phyloP scores from a whole-genome alignment of 2,329 filamentous ascomycete species.

The Eurotiales sp. region DNA sequence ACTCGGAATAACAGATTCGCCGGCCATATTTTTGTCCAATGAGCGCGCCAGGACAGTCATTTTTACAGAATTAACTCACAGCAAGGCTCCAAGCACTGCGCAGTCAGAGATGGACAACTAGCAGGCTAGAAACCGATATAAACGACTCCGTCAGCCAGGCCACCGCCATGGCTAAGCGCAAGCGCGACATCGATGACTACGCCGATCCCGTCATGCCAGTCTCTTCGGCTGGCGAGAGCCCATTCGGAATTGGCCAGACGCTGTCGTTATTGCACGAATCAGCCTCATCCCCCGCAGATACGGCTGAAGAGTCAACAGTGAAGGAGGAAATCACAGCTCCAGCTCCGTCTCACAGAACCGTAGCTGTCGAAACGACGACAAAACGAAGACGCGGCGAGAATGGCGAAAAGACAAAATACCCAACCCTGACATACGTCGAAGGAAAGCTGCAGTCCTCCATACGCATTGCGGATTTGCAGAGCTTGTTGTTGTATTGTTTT shows the following conservation, averaged over 20 bases:
- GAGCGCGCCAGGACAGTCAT: background rate
- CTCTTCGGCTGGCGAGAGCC: conserved; percentile 14
- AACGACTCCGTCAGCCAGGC: background rate
- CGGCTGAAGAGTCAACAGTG: conserved; percentile 7
- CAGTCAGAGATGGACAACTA: background rate
- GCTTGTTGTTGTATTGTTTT: conserved; percentile 57
- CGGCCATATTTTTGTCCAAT: background rate
- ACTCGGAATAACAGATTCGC: background rate
- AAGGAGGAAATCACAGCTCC: background rate
- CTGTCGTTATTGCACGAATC: conserved; percentile 28
- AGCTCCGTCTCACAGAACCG: background rate
- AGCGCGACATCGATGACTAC: conserved; percentile 25
- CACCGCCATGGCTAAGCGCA: conserved; percentile 27
- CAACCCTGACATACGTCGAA: conserved; percentile 51
- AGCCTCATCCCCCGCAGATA: conserved; percentile 14
- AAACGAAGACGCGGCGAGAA: conserved; percentile 34
- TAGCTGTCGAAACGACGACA: background rate
- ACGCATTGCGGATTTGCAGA: conserved; percentile 57
- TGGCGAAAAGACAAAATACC: conserved; percentile 48
- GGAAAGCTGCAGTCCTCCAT: conserved; percentile 54
- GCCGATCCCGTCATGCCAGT: conserved; percentile 21
- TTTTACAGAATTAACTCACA: no score
- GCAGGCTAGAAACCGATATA: background rate
- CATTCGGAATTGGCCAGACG: conserved; percentile 30
- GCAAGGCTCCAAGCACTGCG: no score